phyloP scores from a whole-genome alignment of 371 early-diverging fungal genomes.

The Mucor racemosus region DNA sequence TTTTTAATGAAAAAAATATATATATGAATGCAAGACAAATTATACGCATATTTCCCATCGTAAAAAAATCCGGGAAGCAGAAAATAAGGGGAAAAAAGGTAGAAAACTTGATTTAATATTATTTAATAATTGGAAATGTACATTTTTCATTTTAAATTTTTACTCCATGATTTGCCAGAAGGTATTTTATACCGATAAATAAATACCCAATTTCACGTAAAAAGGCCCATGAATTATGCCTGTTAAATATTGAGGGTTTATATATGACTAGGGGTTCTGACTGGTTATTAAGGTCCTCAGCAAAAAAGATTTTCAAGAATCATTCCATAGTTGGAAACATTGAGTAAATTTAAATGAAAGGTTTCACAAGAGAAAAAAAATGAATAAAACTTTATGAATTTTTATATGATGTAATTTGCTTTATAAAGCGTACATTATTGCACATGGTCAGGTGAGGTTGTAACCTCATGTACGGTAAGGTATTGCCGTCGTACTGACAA shows the following conservation, averaged over 20 bases:
- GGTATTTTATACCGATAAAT: background rate
- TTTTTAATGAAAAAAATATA: background rate
- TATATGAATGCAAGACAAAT: constrained; percentile 3
- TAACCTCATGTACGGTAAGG: too few relatives aligned
- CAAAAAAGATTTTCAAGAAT: background rate
- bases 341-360: background rate
- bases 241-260: background rate
- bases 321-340: background rate
- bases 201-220: background rate
- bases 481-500: background rate
- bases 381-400: background rate
- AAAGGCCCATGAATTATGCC: background rate
- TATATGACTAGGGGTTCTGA: background rate
- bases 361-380: background rate
- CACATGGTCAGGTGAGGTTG: too few relatives aligned
- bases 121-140: background rate
- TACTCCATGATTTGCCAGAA: background rate
- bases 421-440: too few relatives aligned
- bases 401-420: background rate
- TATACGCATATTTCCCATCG: background rate
- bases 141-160: too few relatives aligned
- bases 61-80: background rate
- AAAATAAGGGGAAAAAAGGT: background rate
- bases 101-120: background rate
- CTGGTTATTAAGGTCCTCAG: background rate